Evolutionary conservation across 2,329 filamentous ascomycete species (phyloP).

Genomic region (Raffaelea arxii): DNA sequence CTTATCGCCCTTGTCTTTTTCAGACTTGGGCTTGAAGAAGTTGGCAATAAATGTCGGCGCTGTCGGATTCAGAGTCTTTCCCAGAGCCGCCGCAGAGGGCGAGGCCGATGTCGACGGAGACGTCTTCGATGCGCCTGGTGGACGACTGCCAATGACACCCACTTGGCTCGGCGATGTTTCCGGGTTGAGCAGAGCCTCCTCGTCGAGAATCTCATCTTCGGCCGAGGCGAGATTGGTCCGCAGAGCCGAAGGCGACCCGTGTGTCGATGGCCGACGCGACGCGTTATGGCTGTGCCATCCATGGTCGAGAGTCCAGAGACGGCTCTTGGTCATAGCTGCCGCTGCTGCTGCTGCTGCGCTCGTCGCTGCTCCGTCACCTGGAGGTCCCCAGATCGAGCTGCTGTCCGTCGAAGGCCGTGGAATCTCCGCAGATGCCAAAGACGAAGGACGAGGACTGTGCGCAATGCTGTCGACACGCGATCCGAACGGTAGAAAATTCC

Average conservation of each 20-base stretch:
- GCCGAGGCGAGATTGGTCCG: conserved; percentile 53
- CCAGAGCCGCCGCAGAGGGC: conserved; percentile 35
- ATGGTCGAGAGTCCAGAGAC: conserved; percentile 57
- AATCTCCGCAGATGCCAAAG: conserved; percentile 59
- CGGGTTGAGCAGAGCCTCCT: conserved; percentile 43
- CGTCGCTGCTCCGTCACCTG: conserved; percentile 27
- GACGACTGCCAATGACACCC: conserved; percentile 68
- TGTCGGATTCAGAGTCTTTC: conserved; percentile 68
- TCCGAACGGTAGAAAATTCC: conserved; percentile 37
- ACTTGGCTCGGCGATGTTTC: conserved; percentile 47
- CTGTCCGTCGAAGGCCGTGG: conserved; percentile 73
- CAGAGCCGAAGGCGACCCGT: conserved; percentile 59
- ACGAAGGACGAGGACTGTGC: conserved; percentile 55
- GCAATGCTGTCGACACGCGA: conserved; percentile 47
- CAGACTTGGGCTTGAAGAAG: conserved; percentile 43
- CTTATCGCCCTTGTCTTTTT: conserved; percentile 26
- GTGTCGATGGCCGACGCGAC: conserved; percentile 72
- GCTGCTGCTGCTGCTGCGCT: conserved; percentile 6
- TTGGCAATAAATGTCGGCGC: conserved; percentile 79
- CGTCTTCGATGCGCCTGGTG: conserved; percentile 39
- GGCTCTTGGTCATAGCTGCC: conserved; percentile 37
- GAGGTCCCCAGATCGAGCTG: conserved; percentile 61
- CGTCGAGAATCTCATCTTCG: conserved; percentile 54
- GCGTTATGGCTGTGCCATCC: conserved; percentile 52
- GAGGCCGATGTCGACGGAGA: no score